A percentile compares a stretch with the other conserved stretches of the same genome.
Evolutionary conservation across 192 early-diverging fungal species (phyloP).

Genomic region (Coemansia erecta): DNA sequence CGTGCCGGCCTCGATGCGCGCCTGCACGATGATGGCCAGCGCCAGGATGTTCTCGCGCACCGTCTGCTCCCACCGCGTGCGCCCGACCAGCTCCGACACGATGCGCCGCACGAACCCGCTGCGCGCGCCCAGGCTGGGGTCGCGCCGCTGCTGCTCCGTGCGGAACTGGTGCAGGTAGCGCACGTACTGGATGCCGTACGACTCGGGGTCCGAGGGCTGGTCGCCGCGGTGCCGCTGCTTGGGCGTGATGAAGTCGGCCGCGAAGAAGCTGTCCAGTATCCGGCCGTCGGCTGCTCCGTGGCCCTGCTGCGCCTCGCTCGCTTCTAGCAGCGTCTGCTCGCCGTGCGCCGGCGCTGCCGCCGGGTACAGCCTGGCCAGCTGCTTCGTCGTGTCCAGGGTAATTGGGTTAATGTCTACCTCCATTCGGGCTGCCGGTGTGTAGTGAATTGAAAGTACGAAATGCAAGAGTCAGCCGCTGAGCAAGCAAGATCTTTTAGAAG

Average conservation of each 20-base stretch:
- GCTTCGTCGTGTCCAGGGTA: slow-evolving; percentile 39
- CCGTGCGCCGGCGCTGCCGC: neutral
- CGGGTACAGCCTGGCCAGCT: slow-evolving; percentile 33
- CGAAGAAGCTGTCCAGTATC: slow-evolving; percentile 42
- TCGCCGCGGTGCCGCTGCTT: slow-evolving; percentile 6
- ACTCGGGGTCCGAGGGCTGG: slow-evolving; percentile 17
- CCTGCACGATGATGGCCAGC: slow-evolving; percentile 28
- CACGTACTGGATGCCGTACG: slow-evolving; percentile 40
- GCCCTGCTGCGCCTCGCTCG: neutral
- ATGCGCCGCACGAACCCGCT: slow-evolving; percentile 4
- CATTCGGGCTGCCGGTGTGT: slow-evolving; percentile 15
- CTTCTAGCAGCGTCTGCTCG: too few species aligned
- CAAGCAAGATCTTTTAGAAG: too few species aligned
- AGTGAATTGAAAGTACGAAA: neutral
- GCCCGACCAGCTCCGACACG: neutral
- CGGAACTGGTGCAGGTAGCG: slow-evolving; percentile 28
- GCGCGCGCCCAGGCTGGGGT: neutral
- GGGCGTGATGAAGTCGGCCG: slow-evolving; percentile 49
- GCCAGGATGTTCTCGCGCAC: slow-evolving; percentile 36
- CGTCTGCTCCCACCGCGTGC: slow-evolving; percentile 11
- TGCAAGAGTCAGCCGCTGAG: too few species aligned
- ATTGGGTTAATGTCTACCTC: slow-evolving; percentile 46
- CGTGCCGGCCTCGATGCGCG: slow-evolving; percentile 13
- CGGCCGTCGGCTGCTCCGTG: neutral
- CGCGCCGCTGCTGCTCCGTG: slow-evolving; percentile 7